Evolutionary conservation across 805 yeast species (phyloP).

Genomic region (Tetrapisispora pingtungensis): DNA sequence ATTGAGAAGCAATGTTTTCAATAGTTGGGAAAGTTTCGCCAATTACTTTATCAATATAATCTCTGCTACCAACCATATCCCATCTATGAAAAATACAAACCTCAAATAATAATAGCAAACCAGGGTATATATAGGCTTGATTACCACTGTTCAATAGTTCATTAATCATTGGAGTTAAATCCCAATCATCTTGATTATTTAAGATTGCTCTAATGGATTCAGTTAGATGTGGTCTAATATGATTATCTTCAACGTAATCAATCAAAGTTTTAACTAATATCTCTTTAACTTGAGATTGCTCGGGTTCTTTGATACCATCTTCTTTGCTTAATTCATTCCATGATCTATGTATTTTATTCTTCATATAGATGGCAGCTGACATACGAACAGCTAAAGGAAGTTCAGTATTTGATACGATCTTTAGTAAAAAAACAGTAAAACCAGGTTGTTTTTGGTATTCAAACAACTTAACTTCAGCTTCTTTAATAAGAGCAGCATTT

Average conservation of each 20-base stretch:
- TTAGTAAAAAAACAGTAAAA: conserved; percentile 45
- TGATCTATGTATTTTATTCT: conserved; percentile 46
- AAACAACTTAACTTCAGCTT: conserved; percentile 42
- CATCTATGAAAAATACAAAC: conserved; percentile 47
- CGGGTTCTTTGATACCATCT: conserved; percentile 33
- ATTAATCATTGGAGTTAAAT: conserved; percentile 27
- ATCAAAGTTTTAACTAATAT: conserved; percentile 45
- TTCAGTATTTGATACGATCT: conserved; percentile 37
- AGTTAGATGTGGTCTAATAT: conserved; percentile 46
- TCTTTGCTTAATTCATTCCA: conserved; percentile 36
- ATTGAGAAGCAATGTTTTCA: conserved; percentile 39
- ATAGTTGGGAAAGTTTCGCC: conserved; percentile 46
- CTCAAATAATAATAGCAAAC: conserved; percentile 47
- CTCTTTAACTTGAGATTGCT: conserved; percentile 46
- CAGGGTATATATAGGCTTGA: conserved; percentile 38
- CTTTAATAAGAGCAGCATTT: conserved; percentile 38
- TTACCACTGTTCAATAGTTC: conserved; percentile 31
- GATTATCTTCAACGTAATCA: conserved; percentile 31
- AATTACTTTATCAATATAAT: conserved; percentile 39
- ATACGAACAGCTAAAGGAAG: conserved; percentile 37
- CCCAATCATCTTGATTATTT: conserved; percentile 34
- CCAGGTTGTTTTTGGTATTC: conserved; percentile 48
- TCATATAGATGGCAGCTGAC: conserved; percentile 60
- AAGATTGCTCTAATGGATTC: conserved; percentile 48
- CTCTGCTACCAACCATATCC: conserved; percentile 39